A percentile compares a stretch with the other conserved stretches of the same genome.
Conservation (phyloP, 805 yeast genomes). For the Torulaspora maleeae region DNA sequence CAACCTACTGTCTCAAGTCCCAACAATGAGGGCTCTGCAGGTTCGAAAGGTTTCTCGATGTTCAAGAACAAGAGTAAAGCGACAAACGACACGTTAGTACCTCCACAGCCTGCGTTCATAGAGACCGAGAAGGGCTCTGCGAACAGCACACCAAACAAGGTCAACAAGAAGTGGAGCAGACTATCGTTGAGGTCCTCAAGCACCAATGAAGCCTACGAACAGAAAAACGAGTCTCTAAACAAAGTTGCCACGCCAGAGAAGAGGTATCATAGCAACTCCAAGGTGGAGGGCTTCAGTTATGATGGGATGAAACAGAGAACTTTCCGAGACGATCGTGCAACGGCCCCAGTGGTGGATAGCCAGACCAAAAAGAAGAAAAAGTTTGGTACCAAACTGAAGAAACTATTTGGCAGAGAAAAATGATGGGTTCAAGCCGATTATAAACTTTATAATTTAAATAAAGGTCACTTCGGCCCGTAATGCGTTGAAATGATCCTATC, state of each 20-base stretch:
- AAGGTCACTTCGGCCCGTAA: background rate
- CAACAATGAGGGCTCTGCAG: conserved; percentile 3
- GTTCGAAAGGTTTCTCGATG: conserved; percentile 17
- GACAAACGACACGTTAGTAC: conserved; percentile 5
- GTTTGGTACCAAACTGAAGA: conserved; percentile 39
- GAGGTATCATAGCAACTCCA: conserved; percentile 12
- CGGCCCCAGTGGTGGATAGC: background rate
- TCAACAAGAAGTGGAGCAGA: conserved; percentile 22
- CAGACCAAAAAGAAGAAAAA: conserved; percentile 29
- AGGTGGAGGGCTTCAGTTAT: conserved; percentile 4
- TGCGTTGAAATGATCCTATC: background rate
- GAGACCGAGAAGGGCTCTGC: conserved; percentile 9
- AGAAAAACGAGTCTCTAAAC: background rate
- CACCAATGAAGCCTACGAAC: conserved; percentile 12
- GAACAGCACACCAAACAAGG: conserved; percentile 12
- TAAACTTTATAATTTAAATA: background rate
- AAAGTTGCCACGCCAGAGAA: conserved; percentile 3
- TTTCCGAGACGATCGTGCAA: conserved; percentile 2
- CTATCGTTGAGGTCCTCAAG: conserved; percentile 26
- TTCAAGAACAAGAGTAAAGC: conserved; percentile 18
- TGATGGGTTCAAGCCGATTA: background rate
- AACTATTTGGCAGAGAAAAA: conserved; percentile 39
- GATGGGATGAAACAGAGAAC: conserved; percentile 8
- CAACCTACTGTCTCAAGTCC: conserved; percentile 12
- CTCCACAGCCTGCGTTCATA: conserved; percentile 14